Evolutionary conservation across 805 yeast species (phyloP), one percentile per base, ranked within the genome.

Genomic region (Zygotorulaspora chibaensis): DNA sequence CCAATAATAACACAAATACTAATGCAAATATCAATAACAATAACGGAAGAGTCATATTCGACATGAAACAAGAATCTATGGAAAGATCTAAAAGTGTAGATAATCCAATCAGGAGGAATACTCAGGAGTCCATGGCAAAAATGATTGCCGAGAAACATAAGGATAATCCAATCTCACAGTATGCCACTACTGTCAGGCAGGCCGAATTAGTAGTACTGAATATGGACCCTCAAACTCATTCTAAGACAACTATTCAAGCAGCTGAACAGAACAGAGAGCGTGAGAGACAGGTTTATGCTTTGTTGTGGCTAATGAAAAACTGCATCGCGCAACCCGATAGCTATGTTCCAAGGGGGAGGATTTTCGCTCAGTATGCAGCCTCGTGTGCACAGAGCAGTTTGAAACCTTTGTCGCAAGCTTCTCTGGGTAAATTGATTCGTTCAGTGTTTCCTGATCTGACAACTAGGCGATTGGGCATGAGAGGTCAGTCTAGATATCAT

Each of bases 401-500:
- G 34, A 75, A 76, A 44, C 73, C 96, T 1, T 66, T 85, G 45
- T 77, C 83, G 30, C 89, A 87, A 25, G 91, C 95, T 1, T 79
- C 86, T 2, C 77, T 87, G 57, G 96, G 95, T 3, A 85, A 83
- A 57, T 67, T 84, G 35, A 87, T 86, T 15, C 72, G 82, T 47
- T 69, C 81, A 3, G 65, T 79, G 3, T 84, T 76, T 55, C 93
- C 95, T 0, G 70, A 71, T 44, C 69, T 87, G 50, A 79, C 81
- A 26, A 84, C 93, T 0, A 75, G 95, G 52, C 73, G 96, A 43
- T 69, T 88, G 43, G 96, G 96, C 1, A 79, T 82, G 62, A 72
- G 95, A 40, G 90, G 90, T 2, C 84, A 83, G 58, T 81, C 91
- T 16, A 84, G 84, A 60, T 89, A 89, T 64, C 95, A 87, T 62